Evolutionary conservation across 768 basidiomycete genomes (phyloP), one percentile per base, ranked within the genome.

Genomic region (Imleria badia): DNA sequence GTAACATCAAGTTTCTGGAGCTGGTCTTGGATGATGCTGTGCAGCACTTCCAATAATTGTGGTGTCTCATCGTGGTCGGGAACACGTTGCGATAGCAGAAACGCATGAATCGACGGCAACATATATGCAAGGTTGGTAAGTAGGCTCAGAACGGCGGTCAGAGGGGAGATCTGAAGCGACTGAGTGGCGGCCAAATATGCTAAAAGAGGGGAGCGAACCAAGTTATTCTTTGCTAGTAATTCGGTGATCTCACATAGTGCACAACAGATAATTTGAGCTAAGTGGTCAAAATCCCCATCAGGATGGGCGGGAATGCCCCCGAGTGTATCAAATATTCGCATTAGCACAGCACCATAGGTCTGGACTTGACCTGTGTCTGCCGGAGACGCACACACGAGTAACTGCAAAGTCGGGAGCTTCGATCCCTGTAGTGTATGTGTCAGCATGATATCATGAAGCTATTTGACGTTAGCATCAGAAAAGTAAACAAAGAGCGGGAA

Each of bases 401-500:
- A 58, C 55, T 86, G 84, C 20, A 88, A 71, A 4, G 85, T 84
- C 15, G 75, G 67, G 20, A 74, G 67, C 5, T 65, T 64, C 7
- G 68, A 72, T 17, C 67, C 64, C 1, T 73, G 71, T 30, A 73
- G 66, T 3, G 73, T 72, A 66, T 90, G 88, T 0, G 79, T 81
- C 49, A 89, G 62, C n/a, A 89, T 66, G 29, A 86, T 74, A 39
- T 80, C 76, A 58, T 80, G 81, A 44, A 89, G 69, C 88, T 90
- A 40, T 35, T 13, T 22, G 12, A 49, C 17, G 17, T 62, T 35
- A 61, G 47, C 44, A 45, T 31, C 29, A 36, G 33, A 36, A 35
- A 55, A 36, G 23, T 17, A 22, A 38, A 36, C 48, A 46, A 49
- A n/a, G 22, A 29, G 15, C 29, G 11, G 11, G 38, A 19, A 34